Evolutionary conservation across 179 eudicot species (phyloP).

Genomic region (Silene vulgaris): DNA sequence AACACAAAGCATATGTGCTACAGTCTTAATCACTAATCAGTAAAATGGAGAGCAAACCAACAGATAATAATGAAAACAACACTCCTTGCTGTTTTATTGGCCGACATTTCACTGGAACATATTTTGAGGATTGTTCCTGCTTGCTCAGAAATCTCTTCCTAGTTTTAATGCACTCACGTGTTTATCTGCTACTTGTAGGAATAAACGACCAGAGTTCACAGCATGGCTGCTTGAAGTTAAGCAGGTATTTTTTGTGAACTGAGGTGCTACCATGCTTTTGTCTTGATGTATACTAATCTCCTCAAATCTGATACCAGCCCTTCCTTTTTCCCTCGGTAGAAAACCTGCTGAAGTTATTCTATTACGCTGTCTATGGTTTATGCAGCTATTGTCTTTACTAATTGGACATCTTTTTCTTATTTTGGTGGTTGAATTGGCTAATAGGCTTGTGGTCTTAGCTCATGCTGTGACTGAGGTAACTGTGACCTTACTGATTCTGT

Average conservation of each 20-base stretch:
- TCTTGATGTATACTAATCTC: background rate
- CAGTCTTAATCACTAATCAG: background rate
- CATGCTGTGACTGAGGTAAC: background rate
- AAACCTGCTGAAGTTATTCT: background rate
- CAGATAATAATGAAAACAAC: too few species aligned
- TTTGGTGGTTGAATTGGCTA: background rate
- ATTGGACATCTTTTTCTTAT: background rate
- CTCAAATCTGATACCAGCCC: background rate
- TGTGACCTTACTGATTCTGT: background rate
- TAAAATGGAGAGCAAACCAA: constrained; percentile 2
- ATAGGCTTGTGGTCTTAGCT: background rate
- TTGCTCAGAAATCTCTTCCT: background rate
- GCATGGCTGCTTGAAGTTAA: constrained; percentile 89
- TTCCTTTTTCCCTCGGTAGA: background rate
- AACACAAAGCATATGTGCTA: background rate
- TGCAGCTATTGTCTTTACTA: background rate
- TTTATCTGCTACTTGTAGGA: constrained; percentile 48
- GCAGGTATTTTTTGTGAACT: constrained; percentile 41
- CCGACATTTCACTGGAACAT: background rate
- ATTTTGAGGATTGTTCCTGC: background rate
- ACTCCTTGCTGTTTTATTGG: background rate
- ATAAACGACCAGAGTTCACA: constrained; percentile 87
- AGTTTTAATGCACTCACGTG: constrained; percentile 9
- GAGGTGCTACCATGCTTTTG: constrained; percentile 7
- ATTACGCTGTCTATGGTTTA: background rate